Base-by-base conservation (phyloP, 371 early-diverging fungal species). In the Circinella umbellata region DNA sequence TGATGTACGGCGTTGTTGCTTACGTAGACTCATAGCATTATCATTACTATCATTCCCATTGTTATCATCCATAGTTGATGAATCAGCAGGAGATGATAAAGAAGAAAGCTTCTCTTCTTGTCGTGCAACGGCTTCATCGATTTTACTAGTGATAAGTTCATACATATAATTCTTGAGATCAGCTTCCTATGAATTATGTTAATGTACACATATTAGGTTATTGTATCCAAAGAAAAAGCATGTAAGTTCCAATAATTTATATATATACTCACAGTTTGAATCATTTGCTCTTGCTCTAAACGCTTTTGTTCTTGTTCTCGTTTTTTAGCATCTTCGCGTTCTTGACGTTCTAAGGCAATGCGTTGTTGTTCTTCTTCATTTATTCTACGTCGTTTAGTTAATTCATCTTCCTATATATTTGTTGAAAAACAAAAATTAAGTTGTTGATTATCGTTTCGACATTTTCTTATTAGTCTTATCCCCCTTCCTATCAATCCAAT, bases 1-100 rank as follows among this genome's bases (percentile, higher is more conserved):
- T 18, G 65, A 64, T 53, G 48, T 14, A 18, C 65, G 65, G 9
- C 65, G n/a, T 64, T 48, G 48, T 38, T 49, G 15, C 63, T 18
- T 27, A 27, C 27, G 27, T 27, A 27, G 27, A 27, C 27, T 27
- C 27, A 27, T 27, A 27, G 27, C 27, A 27, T 27, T 27, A 27
- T 42, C 42, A 42, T 42, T 42, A 42, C 3, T 42, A 42, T 42
- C 11, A 42, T 42, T 42, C 0, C 3, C 42, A 42, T 42, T 42
- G 3, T 42, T 42, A 11, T 6, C 42, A 1, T 6, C 11, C 6
- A 42, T 11, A 42, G 9, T 42, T 6, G 36, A 27, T 27, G 27
- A 27, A 27, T 27, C 37, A 34, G 60, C 48, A 14, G 47, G 38
- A 6, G 27, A 27, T 27, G 27, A 27, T 27, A 27, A 27, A 27